Evolutionary conservation across 2,329 filamentous ascomycete genomes (phyloP), one percentile per base, ranked within the genome.

Genomic region (Xylaria sp.): DNA sequence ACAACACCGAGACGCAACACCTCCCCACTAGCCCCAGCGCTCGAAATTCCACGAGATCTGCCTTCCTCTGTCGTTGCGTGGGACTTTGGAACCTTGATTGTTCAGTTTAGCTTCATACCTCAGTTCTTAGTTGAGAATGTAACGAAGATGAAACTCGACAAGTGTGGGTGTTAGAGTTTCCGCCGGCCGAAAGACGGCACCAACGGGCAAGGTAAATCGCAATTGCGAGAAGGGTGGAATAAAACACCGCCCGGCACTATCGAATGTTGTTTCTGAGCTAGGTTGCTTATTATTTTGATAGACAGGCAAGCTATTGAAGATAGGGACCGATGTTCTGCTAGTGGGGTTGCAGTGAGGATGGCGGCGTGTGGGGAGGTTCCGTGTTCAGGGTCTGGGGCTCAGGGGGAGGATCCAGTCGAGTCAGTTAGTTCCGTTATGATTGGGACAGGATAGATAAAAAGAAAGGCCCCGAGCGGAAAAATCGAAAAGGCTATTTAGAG

Each of bases 301-400:
- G 30, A 39, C 53, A 20, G 30, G 46, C 53, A 20, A 43, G 55
- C 61, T 58, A 10, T 34, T 50, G 41, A 32, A 34, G 55, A 60
- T 52, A 39, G 52, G 45, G 39, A 63, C 52, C 23, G 66, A 20
- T 63, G 59, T 43, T 48, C 25, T 30, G 36, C 9, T 45, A 18
- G 62, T 56, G 65, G 65, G 65, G 61, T 67, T 65, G 58, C 52
- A 59, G 46, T 34, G 48, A 68, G 59, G 43, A 50, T 57, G 57
- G 56, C 48, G 63, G 36, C 36, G 36, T 39, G 63, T 59, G 67
- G 67, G 68, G 69, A 68, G 41, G 68, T 63, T 55, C 64, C 45
- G 69, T 53, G 69, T 67, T 56, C 68, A 63, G 68, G 70, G 63
- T 67, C 60, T 50, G 63, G 63, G 67, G 68, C 34, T 18, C 13